Conservation (phyloP, 805 yeast species). For the Kodamaea neixiangensis region DNA sequence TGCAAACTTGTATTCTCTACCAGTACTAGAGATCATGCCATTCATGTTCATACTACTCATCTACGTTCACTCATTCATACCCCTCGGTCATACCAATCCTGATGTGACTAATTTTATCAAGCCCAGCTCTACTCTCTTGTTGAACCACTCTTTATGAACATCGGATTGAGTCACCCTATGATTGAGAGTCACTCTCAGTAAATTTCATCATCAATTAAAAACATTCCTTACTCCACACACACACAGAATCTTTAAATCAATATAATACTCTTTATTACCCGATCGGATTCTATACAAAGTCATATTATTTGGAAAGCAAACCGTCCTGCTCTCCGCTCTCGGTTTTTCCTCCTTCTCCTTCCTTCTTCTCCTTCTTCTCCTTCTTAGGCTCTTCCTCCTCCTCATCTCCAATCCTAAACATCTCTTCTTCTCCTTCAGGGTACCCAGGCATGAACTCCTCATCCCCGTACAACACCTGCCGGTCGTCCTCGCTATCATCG, state of each 20-base stretch:
- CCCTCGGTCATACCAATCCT: too few relatives aligned
- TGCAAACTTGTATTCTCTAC: too few relatives aligned
- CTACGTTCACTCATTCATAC: too few relatives aligned
- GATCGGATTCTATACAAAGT: background rate
- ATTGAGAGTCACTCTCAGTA: too few relatives aligned
- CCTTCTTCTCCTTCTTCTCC: slow-evolving; percentile 3
- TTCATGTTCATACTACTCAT: too few relatives aligned
- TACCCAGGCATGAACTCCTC: slow-evolving; percentile 22
- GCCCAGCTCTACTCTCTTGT: too few relatives aligned
- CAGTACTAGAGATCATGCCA: too few relatives aligned
- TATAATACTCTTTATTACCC: slow-evolving; percentile 1
- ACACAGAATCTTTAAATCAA: background rate
- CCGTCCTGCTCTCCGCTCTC: slow-evolving; percentile 3
- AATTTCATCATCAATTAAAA: too few relatives aligned
- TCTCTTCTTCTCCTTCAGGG: slow-evolving; percentile 41
- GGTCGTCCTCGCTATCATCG: slow-evolving; percentile 8
- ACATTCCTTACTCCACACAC: background rate
- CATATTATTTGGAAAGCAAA: slow-evolving; percentile 2
- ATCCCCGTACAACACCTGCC: slow-evolving; percentile 11
- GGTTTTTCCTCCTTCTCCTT: background rate
- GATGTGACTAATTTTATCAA: too few relatives aligned
- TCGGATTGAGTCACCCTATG: too few relatives aligned
- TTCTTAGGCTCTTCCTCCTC: slow-evolving; percentile 23
- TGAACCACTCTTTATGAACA: too few relatives aligned
- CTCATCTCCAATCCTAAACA: slow-evolving; percentile 43